Conservation (phyloP, 306 rosid genomes). For the Rosa lucieae region DNA sequence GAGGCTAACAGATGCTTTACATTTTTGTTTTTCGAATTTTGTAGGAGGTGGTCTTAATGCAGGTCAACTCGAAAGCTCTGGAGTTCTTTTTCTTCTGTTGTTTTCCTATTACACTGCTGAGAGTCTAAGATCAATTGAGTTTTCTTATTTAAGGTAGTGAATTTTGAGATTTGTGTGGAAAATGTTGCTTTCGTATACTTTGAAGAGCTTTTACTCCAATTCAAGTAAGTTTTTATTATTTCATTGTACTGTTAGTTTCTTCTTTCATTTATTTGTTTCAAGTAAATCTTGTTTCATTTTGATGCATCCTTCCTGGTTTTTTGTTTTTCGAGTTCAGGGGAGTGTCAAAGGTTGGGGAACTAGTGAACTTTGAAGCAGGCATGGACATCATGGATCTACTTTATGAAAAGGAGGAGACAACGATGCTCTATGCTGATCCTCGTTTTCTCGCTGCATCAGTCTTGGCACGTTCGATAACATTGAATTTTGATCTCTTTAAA, state of each 20-base stretch:
- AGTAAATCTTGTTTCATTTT: not conserved
- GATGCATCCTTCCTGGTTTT: slow-evolving; percentile 18
- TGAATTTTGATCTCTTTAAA: not conserved
- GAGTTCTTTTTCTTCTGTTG: not conserved
- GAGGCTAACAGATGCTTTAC: not conserved
- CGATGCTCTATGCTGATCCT: slow-evolving; percentile 50
- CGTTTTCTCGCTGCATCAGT: slow-evolving; percentile 69
- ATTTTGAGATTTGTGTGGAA: slow-evolving; percentile 75
- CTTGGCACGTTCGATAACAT: slow-evolving; percentile 46
- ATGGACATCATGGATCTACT: slow-evolving; percentile 86
- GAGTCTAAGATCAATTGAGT: slow-evolving; percentile 19
- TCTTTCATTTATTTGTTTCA: not conserved
- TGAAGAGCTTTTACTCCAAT: slow-evolving; percentile 66
- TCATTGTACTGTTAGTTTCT: not conserved
- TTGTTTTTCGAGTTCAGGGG: slow-evolving; percentile 46
- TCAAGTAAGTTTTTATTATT: slow-evolving; percentile 47
- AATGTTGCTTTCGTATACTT: slow-evolving; percentile 60
- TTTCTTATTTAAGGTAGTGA: slow-evolving; percentile 55
- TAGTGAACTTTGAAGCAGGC: slow-evolving; percentile 71
- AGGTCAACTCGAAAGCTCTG: slow-evolving; percentile 48
- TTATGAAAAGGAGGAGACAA: slow-evolving; percentile 74
- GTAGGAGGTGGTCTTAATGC: slow-evolving; percentile 80
- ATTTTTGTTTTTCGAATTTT: slow-evolving; percentile 26
- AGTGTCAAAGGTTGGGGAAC: slow-evolving; percentile 78
- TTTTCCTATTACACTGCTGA: not conserved